Evolutionary conservation across 306 rosid genomes (phyloP).

Genomic region (Prunus fruticosa): DNA sequence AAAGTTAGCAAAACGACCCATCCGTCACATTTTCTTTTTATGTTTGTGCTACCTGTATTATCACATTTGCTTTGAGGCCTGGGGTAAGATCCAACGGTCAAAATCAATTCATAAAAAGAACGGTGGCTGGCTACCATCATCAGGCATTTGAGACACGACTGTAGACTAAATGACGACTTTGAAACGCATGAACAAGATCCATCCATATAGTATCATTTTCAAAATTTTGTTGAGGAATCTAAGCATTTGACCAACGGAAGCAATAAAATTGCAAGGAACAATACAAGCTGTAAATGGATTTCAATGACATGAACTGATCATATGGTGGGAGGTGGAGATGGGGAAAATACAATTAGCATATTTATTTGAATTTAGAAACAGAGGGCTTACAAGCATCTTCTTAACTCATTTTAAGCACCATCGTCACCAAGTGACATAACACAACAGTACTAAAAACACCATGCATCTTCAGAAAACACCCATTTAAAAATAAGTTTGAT

Average conservation of each 20-base stretch:
- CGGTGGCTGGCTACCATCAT: too few relatives aligned
- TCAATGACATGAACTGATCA: too few relatives aligned
- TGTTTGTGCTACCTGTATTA: background rate
- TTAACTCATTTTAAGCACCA: background rate
- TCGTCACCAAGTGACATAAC: background rate
- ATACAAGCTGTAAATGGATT: background rate
- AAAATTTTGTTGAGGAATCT: background rate
- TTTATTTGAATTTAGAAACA: background rate
- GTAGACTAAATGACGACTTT: too few relatives aligned
- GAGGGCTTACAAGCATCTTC: background rate
- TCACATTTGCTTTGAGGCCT: background rate
- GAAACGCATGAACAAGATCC: too few relatives aligned
- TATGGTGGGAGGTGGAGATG: background rate
- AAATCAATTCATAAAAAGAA: too few relatives aligned
- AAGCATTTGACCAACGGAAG: background rate
- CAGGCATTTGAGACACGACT: too few relatives aligned
- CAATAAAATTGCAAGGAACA: too few relatives aligned
- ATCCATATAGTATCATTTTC: too few relatives aligned
- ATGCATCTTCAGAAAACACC: background rate
- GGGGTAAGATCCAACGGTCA: too few relatives aligned
- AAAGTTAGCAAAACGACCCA: too few relatives aligned
- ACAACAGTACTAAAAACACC: background rate
- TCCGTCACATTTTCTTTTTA: background rate
- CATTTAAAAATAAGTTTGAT: background rate
- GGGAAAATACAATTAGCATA: background rate